Evolutionary conservation across 345 rosid species (phyloP).

Genomic region (Orychophragmus violaceus): DNA sequence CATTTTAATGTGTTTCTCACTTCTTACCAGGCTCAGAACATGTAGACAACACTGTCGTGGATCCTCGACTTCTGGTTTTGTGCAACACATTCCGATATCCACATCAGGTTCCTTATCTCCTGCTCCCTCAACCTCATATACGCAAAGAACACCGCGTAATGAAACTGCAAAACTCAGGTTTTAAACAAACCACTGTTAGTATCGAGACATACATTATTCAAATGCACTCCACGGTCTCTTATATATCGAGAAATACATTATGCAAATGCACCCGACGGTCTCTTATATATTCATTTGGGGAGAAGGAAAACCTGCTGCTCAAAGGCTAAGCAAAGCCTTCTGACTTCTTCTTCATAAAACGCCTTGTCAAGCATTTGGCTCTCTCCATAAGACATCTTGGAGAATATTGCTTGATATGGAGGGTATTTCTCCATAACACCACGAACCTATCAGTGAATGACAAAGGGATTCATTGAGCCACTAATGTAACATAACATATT

Average conservation of each 20-base stretch:
- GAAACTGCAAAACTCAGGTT: conserved; percentile 56
- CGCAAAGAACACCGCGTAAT: conserved; percentile 86
- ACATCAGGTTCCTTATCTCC: conserved; percentile 97
- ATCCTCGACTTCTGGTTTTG: conserved; percentile 98
- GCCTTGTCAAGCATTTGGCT: conserved; percentile 99
- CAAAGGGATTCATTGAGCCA: neutral
- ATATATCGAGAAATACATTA: too few species aligned
- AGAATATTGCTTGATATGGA: conserved; percentile 83
- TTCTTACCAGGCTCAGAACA: conserved; percentile 43
- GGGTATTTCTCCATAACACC: conserved; percentile 91
- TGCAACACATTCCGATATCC: conserved; percentile 98
- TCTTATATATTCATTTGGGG: too few species aligned
- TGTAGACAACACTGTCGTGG: conserved; percentile 95
- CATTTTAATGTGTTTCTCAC: neutral
- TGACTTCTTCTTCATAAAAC: conserved; percentile 96
- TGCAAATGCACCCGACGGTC: neutral
- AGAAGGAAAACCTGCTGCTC: conserved; percentile 99
- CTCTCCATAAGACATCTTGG: conserved; percentile 88
- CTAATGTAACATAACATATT: neutral
- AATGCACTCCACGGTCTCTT: too few species aligned
- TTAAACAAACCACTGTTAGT: neutral
- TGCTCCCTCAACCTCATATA: conserved; percentile 98
- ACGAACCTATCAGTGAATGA: conserved; percentile 56
- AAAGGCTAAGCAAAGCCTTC: conserved; percentile 94
- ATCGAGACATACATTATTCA: neutral